Evolutionary conservation across 192 early-diverging fungal genomes (phyloP), one percentile per base, ranked within the genome.

Genomic region (Backusella parvicylindrica): DNA sequence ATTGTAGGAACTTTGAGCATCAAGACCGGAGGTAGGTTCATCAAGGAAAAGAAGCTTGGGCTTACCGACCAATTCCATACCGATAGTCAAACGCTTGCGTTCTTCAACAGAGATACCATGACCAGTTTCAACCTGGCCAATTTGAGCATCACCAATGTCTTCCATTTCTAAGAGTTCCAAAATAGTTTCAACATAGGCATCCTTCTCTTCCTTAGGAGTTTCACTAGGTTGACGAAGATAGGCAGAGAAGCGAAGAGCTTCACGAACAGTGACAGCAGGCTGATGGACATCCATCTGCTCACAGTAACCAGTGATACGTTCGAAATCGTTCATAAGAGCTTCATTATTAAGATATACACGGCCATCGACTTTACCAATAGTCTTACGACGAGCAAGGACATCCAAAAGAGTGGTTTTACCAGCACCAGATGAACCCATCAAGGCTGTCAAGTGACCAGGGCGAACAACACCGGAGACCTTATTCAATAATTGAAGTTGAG

Each of bases 341-440:
- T 76, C 71, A n/a, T 84, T 86, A 73, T 92, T 88, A 49, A 91
- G 76, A 21, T 86, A 75, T 12, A 92, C 83, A 33, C 78, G 79
- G 60, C 92, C 92, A 33, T 90, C 85, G 7, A 92, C 81, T 16
- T 79, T 84, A 49, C 86, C 86, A 21, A 85, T 88, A 41, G 90
- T 95, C 84, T 95, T 95, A 82, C 94, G 89, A 77, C 88, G 88
- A 67, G 91, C 90, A 31, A 94, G 82, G 6, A 92, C 83, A 78
- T 94, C 91, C 78, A 92, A 75, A 6, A 94, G 82, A 12, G 92
- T 94, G 0, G 93, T 94, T 79, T 94, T 94, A 70, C 93, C 97
- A 15, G 96, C 94, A 23, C 96, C 96, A 53, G 91, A 93, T 1
- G 95, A 93, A 15, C 97, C 98, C 90, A 98, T 98, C 36, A 99